These are phyloP conservation scores for Ophiostoma sp. DNA, from an alignment of 2,329 filamentous ascomycete species.

Conservation along the genomic window DNA sequence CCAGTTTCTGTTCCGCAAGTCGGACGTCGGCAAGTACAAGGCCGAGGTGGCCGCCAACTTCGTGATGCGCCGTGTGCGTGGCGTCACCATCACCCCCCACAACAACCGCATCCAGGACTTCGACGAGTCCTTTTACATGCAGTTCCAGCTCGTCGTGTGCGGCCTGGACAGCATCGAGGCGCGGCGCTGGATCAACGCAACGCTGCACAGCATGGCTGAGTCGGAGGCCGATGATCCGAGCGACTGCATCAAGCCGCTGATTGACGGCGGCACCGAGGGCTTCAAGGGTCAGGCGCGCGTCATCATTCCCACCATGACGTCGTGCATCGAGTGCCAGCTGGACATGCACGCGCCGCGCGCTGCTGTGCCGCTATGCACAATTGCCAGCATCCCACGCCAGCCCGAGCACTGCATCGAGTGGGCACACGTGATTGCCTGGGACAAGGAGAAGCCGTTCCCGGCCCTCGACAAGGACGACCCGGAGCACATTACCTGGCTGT, in stretches of 20 bases:
- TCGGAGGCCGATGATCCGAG: conserved; percentile 58
- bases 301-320: conserved; percentile 84
- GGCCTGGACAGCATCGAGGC: conserved; percentile 96
- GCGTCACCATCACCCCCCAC: conserved; percentile 88
- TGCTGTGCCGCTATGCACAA: conserved; percentile 93
- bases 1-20: conserved; percentile 89
- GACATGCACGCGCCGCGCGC: conserved; percentile 98
- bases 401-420: conserved; percentile 98
- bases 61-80: conserved; percentile 81
- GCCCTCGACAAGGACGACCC: conserved; percentile 91
- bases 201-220: conserved; percentile 81
- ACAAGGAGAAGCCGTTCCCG: conserved; percentile 75
- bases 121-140: conserved; percentile 92
- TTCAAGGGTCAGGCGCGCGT: conserved; percentile 97
- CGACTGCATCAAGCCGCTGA: conserved; percentile 85
- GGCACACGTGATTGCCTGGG: conserved; percentile 98
- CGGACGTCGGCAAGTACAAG: conserved; percentile 89
- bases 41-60: conserved; percentile 89
- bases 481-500: conserved; percentile 96
- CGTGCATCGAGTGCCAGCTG: conserved; percentile 95
- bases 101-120: conserved; percentile 96
- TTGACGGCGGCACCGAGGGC: conserved; percentile 93
- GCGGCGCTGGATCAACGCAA: conserved; percentile 97
- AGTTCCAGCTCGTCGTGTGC: conserved; percentile 90
- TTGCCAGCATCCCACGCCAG: conserved; percentile 92